These are phyloP conservation scores for Bruguiera sexangula DNA, from an alignment of 345 rosid species.

Conservation along the genomic window DNA sequence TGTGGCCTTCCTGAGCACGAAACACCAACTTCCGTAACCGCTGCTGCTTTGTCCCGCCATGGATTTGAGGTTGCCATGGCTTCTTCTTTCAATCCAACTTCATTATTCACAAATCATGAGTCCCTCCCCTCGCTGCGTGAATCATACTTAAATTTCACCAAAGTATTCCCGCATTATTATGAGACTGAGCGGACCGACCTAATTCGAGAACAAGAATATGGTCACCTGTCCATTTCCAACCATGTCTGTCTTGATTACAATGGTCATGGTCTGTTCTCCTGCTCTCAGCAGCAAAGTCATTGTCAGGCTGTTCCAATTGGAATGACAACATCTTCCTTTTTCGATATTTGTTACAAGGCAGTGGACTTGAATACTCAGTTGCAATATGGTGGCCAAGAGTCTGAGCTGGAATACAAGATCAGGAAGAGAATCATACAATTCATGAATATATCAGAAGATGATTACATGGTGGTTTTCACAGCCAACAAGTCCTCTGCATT, in stretches of 20 bases:
- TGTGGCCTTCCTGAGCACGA: constrained; percentile 23
- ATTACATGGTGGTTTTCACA: constrained; percentile 61
- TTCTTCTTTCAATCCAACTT: constrained; percentile 41
- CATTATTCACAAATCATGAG: constrained; percentile 73
- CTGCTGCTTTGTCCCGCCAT: constrained; percentile 27
- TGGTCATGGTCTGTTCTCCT: constrained; percentile 76
- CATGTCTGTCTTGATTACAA: constrained; percentile 61
- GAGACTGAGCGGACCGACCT: constrained; percentile 52
- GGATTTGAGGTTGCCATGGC: constrained; percentile 42
- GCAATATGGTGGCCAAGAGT: constrained; percentile 39
- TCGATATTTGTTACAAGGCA: constrained; percentile 47
- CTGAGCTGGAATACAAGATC: constrained; percentile 42
- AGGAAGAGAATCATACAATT: constrained; percentile 55
- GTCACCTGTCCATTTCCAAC: constrained; percentile 48
- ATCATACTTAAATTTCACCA: constrained; percentile 45
- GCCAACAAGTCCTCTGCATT: constrained; percentile 71
- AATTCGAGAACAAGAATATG: constrained; percentile 59
- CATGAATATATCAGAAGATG: constrained; percentile 71
- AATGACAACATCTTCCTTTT: constrained; percentile 24
- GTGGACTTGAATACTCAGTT: constrained; percentile 41
- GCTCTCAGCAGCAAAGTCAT: constrained; percentile 35
- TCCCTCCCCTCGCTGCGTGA: constrained; percentile 67
- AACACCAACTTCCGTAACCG: not conserved
- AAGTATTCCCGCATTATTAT: constrained; percentile 50
- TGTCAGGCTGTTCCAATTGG: not conserved